Evolutionary conservation across 495 filamentous ascomycete genomes (phyloP), one percentile per base, ranked within the genome.

Genomic region (Geopyxis carbonaria): DNA sequence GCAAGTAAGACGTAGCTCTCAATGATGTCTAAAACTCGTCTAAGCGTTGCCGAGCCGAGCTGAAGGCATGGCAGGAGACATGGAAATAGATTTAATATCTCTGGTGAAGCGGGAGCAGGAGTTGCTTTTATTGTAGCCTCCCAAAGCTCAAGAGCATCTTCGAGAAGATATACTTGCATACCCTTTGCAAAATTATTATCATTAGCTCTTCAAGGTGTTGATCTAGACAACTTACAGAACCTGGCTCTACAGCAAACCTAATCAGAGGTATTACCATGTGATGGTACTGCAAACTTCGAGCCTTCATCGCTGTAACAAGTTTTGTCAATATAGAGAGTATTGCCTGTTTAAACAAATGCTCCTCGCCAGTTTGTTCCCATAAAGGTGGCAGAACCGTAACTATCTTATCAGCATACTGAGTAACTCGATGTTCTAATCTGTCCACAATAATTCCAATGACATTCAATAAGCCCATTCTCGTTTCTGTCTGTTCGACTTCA

Each of bases 71-170:
- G 74, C 34, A 92, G 68, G 0, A 82, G 67, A 40, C 69, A 72
- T 2, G 73, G 70, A 2, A 74, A 66, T 7, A 93, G 70, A 19
- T 68, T 62, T 3, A 85, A 57, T 11, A 93, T 63, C 3, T 75
- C 76, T 0, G 66, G 61, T 2, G 73, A 68, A 9, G 80, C 63
- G 0, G 80, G 76, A 3, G 69, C 57, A 3, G 69, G 66, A 14
- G 76, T 81, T 46, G 89, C 76, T 34, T 63, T 60, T 18, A 93
- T 55, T n/a, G 93, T 69, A 1, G 76, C 65, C 13, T 69, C 64
- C 84, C 84, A 93, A 16, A 97, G 69, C 22, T 93, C 84, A 9
- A 97, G 63, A 0, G 84, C 80, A 50, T 97, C 89, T 42, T 95
- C 89, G 8, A 92, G 67, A 5, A 95, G 74, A 51, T 92, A 89